Percentiles rank a stretch among this genome's conserved stretches.
These are phyloP conservation scores for Pestalotiopsis sp. DNA, from an alignment of 2,329 filamentous ascomycete genomes.

Conservation along the genomic window DNA sequence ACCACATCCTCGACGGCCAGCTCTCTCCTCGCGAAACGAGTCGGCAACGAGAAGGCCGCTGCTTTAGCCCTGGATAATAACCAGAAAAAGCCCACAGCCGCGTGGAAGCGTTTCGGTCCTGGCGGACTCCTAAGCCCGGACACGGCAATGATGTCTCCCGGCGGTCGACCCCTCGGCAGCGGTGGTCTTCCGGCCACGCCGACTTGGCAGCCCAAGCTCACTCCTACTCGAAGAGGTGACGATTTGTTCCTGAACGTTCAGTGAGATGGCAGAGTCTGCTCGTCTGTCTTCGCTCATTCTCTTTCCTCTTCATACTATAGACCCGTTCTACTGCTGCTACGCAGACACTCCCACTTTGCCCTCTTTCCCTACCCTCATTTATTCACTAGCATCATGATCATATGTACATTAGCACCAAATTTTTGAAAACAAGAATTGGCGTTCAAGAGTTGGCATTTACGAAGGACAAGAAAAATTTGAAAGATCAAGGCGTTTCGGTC, in stretches of 20 bases:
- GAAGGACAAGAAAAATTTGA: background rate
- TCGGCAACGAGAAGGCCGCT: conserved; percentile 51
- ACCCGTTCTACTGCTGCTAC: background rate
- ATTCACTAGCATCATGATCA: background rate
- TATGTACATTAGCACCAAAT: background rate
- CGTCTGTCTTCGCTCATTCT: background rate
- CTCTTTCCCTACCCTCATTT: background rate
- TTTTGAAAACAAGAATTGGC: background rate
- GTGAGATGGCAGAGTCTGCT: conserved; percentile 25
- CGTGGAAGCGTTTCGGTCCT: conserved; percentile 26
- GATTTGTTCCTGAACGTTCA: conserved; percentile 63
- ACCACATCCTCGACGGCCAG: conserved; percentile 35
- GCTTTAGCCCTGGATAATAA: conserved; percentile 40
- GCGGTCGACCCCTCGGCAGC: conserved; percentile 12
- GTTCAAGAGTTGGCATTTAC: background rate
- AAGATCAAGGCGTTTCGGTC: background rate
- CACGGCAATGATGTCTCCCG: conserved; percentile 20
- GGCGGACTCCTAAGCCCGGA: conserved; percentile 23
- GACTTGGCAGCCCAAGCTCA: conserved; percentile 65
- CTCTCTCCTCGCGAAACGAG: conserved; percentile 53
- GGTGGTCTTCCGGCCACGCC: conserved; percentile 47
- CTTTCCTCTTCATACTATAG: background rate
- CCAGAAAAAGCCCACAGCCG: conserved; percentile 19
- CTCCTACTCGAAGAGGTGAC: conserved; percentile 66
- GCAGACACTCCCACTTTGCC: background rate